Evolutionary conservation across 352 stramenopile genomes (phyloP), one percentile per base, ranked within the genome.

Genomic region (Blastocystis sp.): DNA sequence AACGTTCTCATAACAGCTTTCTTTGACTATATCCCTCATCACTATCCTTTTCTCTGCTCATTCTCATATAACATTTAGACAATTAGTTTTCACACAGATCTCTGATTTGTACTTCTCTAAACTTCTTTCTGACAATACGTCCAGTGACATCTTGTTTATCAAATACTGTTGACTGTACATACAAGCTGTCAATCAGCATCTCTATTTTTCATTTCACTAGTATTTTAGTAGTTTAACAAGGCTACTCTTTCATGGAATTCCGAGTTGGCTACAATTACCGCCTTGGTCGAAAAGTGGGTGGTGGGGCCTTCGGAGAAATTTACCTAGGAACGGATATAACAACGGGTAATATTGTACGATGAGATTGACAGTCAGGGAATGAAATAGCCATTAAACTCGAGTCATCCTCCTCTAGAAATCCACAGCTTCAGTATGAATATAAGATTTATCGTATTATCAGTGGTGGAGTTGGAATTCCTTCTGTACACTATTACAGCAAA

Each of bases 381-480:
- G 78, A 89, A 91, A 97, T 99, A 70, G 97, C 96, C 56, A 99
- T 99, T 91, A 99, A 99, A 92, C 93, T 99, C 35, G 97, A 99
- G 92, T 97, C 93, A 1, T 15, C 70, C 15, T 78, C 89, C 91
- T 95, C 92, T 91, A 96, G 96, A 90, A 98, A 98, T 92, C 97
- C 97, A 2, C 97, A 99, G 93, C 93, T 99, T n/a, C 91, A 99
- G 9, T 99, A 99, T 91, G 97, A 99, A 91, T 98, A 95, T 87
- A 99, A 99, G 93, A 98, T 99, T 91, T 99, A 99, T 94, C 95
- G 98, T 75, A 98, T 99, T 90, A 92, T 99, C 27, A 96, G 98
- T 90, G 97, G 97, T 77, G 97, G 97, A 58, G 64, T 99, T 76
- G 97, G 97, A 73, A 98, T 99, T 73, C 96, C 97, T 1, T 98